phyloP scores from a whole-genome alignment of 345 rosid species.

The Eucalyptus polyanthemos region DNA sequence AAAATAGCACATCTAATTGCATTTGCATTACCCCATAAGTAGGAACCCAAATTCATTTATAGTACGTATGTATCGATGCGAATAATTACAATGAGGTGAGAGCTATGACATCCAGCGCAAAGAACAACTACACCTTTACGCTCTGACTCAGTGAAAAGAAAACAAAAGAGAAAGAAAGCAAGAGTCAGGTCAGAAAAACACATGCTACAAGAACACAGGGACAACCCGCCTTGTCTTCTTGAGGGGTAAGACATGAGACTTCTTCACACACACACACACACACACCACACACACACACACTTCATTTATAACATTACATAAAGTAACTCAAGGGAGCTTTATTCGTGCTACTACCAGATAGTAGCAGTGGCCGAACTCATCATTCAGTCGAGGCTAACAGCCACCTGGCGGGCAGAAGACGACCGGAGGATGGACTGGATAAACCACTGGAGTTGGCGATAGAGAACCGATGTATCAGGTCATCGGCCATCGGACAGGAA shows the following conservation, averaged over 20 bases:
- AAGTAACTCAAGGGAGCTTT: background rate
- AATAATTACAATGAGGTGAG: background rate
- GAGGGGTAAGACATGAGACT: background rate
- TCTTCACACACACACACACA: too few species aligned
- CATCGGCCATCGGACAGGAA: constrained; percentile 79
- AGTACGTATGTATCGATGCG: background rate
- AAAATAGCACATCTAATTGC: background rate
- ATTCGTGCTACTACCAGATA: background rate
- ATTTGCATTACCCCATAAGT: background rate
- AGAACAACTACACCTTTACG: background rate
- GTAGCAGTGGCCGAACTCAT: background rate
- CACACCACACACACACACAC: background rate
- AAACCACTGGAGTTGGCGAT: constrained; percentile 21
- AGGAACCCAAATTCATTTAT: background rate
- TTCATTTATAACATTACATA: background rate
- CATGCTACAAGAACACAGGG: background rate
- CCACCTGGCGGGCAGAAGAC: background rate
- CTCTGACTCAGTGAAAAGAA: background rate
- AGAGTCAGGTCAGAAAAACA: background rate
- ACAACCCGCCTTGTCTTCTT: background rate
- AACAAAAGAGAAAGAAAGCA: background rate
- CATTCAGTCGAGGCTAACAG: background rate
- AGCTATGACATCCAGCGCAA: background rate
- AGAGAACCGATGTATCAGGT: constrained; percentile 92
- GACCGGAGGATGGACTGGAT: background rate